Percentiles rank a stretch among this genome's conserved stretches.
These are phyloP conservation scores for Claviceps cyperi DNA, from an alignment of 2,329 filamentous ascomycete species.

Conservation along the genomic window DNA sequence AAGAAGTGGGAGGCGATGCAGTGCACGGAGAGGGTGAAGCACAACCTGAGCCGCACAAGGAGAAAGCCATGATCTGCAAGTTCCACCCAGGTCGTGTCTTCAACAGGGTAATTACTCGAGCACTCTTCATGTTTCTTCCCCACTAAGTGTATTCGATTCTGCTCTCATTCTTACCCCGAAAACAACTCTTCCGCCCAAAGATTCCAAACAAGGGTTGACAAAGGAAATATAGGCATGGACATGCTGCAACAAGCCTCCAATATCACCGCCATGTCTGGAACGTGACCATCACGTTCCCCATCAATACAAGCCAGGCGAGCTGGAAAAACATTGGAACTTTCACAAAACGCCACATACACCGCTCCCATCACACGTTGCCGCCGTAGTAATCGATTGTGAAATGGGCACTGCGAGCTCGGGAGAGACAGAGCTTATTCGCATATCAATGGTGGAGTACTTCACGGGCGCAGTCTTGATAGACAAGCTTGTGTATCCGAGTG, in stretches of 20 bases:
- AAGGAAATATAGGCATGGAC: slow-evolving; percentile 13
- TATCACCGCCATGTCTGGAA: slow-evolving; percentile 13
- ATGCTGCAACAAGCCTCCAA: slow-evolving; percentile 15
- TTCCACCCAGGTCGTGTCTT: slow-evolving; percentile 16
- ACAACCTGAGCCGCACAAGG: background rate
- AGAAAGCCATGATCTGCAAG: slow-evolving; percentile 10
- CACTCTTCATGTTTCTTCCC: background rate
- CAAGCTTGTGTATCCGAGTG: slow-evolving; percentile 32
- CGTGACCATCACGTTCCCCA: slow-evolving; percentile 13
- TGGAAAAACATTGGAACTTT: slow-evolving; percentile 15
- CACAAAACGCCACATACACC: slow-evolving; percentile 7
- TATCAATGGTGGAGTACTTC: slow-evolving; percentile 38
- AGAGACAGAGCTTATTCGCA: slow-evolving; percentile 36
- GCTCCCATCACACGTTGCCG: slow-evolving; percentile 6
- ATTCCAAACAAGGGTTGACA: background rate
- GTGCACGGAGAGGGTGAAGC: background rate
- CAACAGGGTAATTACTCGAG: slow-evolving; percentile 10
- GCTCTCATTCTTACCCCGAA: too few relatives aligned
- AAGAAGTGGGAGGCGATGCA: background rate
- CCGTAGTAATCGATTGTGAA: slow-evolving; percentile 39
- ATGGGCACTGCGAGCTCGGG: slow-evolving; percentile 32
- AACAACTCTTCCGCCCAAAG: too few relatives aligned
- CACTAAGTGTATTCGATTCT: too few relatives aligned
- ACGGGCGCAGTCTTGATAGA: slow-evolving; percentile 33
- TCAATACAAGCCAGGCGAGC: slow-evolving; percentile 12